Evolutionary conservation across 768 basidiomycete genomes (phyloP), one percentile per base, ranked within the genome.

Genomic region (Naganishia onofrii): DNA sequence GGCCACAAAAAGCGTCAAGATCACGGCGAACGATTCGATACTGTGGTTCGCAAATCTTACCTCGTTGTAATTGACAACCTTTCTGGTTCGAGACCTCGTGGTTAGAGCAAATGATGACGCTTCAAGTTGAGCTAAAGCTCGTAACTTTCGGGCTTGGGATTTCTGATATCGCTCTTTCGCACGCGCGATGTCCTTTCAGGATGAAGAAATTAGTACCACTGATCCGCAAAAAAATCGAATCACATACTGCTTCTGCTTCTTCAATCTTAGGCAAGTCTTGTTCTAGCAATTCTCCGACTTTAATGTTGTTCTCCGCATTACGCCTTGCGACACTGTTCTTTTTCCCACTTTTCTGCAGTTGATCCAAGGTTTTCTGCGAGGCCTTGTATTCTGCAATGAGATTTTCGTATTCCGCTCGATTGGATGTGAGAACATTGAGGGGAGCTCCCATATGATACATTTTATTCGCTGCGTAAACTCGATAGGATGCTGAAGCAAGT

Each of bases 351-450:
- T 65, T 53, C 51, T 34, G 69, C 60, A 66, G 46, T n/a, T 32
- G 65, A 34, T 52, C 32, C 21, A 66, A 21, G 9, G 19, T 28
- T 29, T 32, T 31, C 52, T 60, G 58, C 1, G 58, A 65, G 34
- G 69, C 60, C 29, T 65, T 64, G 51, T 64, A 75, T 46, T 67
- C 57, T 23, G 71, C 70, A 57, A 69, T 57, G n/a, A 66, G 58
- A 29, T 21, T 67, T 42, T 72, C 69, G 70, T 72, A 74, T 36
- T 63, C 29, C 31, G 70, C 60, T 19, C 56, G 54, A 44, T 51
- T 53, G 15, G 69, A 51, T 1, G 73, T 64, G 21, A 70, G 23
- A 31, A 46, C 29, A 26, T 44, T n/a, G 28, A 60, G 60, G 26
- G 42, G 58, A 21, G 69, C 38, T 7, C 44, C 60, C 48, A 70